phyloP scores from a whole-genome alignment of 257 asterid species.

The Solanum etuberosum region DNA sequence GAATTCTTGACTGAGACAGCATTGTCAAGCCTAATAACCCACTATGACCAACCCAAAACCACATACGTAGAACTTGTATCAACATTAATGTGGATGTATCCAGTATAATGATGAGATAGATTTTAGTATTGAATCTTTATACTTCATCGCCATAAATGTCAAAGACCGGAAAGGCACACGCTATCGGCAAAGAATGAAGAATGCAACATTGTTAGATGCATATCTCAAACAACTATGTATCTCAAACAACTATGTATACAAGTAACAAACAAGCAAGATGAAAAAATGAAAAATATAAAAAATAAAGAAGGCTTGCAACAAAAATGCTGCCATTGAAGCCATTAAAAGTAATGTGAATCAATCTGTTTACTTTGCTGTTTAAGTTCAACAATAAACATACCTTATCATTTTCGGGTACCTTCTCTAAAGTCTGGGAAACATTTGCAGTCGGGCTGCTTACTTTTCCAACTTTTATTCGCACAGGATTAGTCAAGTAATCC shows the following conservation, averaged over 20 bases:
- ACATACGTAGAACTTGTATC: not conserved
- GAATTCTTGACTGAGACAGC: not conserved
- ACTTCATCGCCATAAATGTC: not conserved
- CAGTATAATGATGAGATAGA: not conserved
- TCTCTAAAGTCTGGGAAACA: slow-evolving; percentile 69
- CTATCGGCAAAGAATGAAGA: not conserved
- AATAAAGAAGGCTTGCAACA: not conserved
- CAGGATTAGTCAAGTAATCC: slow-evolving; percentile 83
- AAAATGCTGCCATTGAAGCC: not conserved
- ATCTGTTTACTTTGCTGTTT: not conserved
- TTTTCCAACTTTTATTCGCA: slow-evolving; percentile 80
- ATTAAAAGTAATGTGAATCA: not conserved
- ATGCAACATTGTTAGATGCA: not conserved
- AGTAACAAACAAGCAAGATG: not conserved
- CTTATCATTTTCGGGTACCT: slow-evolving; percentile 79
- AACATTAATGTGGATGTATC: not conserved
- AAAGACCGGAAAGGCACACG: not conserved
- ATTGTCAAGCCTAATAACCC: not conserved
- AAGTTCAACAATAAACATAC: slow-evolving; percentile 26
- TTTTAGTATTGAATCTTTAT: not conserved
- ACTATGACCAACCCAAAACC: not conserved
- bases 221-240: not conserved
- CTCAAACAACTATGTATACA: not conserved
- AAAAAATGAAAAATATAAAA: not conserved
- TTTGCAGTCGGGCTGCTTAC: slow-evolving; percentile 85